Base-by-base conservation (phyloP, 2,329 filamentous ascomycete genomes). In the Magnaporthiopsis poae region DNA sequence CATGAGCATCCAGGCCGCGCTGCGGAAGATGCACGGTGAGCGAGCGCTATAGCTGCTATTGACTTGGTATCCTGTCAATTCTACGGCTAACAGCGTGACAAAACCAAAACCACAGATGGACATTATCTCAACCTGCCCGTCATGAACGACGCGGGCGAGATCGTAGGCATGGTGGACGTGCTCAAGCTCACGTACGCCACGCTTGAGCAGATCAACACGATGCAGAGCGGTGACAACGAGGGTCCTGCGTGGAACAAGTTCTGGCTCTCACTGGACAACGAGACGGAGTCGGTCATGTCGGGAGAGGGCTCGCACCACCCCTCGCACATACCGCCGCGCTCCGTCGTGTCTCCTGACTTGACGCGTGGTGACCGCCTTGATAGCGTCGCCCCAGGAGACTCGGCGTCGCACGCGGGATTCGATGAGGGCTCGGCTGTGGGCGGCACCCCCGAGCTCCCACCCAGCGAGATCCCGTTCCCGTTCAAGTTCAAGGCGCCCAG, bases 241-340 rank as follows among this genome's bases (percentile, higher is more conserved):
- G 95, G 95, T 0, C 95, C 95, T 5, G 95, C 95, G 8, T 99
- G 95, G 95, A 98, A 97, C 82, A 99, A 98, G 79, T 99, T 99
- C 81, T 99, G 95, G 95, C 83, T 98, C 71, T 98, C 95, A 0
- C 88, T 99, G 72, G 86, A 98, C 77, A 88, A 96, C 72, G 94
- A 96, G 76, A 94, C 93, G 18, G 95, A 98, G 78, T 99, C 95
- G 2, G 90, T 96, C 84, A 88, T 98, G 77, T 99, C 95, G 68
- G 95, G 93, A 68, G 92, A 96, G 67, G 91, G 90, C 63, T 91
- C 90, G 73, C 88, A 89, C 73, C 89, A 91, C 72, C 83, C 87
- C 72, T 82, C 87, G 71, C 87, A 89, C 67, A 81, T 88, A 63
- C 86, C 87, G 68, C 84, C 87, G 66, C 87, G 91, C 68, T 93